Conservation (phyloP, 805 yeast species). For the Metschnikowia cerradonensis region DNA sequence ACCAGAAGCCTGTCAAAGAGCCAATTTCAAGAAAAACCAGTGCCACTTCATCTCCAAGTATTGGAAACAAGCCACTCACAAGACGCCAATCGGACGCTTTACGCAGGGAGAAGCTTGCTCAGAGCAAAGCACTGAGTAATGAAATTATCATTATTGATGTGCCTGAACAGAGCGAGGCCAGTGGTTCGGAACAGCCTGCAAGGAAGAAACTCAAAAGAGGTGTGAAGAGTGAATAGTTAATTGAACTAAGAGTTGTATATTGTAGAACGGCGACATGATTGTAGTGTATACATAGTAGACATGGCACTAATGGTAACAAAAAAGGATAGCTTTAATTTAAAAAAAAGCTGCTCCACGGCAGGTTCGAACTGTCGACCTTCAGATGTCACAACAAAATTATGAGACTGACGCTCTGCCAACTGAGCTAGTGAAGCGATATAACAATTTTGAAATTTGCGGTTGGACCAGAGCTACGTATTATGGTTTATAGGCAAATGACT, state of each 20-base stretch:
- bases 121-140: neutral
- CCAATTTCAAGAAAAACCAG: neutral
- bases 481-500: no score
- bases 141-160: neutral
- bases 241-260: no score
- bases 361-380: constrained; percentile 48
- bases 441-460: neutral
- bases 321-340: neutral
- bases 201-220: neutral
- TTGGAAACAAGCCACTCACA: neutral
- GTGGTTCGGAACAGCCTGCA: neutral
- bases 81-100: neutral
- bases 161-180: neutral
- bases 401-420: constrained; percentile 24
- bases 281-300: no score
- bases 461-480: no score
- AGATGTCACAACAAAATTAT: constrained; percentile 29
- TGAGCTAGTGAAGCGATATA: constrained; percentile 19
- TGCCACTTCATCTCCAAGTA: neutral
- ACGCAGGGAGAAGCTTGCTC: neutral
- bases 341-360: constrained; percentile 40
- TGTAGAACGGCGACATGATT: no score
- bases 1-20: neutral
- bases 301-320: no score
- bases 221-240: neutral